Conservation (phyloP, 768 basidiomycete species). For the Pleurotus citrinopileatus region DNA sequence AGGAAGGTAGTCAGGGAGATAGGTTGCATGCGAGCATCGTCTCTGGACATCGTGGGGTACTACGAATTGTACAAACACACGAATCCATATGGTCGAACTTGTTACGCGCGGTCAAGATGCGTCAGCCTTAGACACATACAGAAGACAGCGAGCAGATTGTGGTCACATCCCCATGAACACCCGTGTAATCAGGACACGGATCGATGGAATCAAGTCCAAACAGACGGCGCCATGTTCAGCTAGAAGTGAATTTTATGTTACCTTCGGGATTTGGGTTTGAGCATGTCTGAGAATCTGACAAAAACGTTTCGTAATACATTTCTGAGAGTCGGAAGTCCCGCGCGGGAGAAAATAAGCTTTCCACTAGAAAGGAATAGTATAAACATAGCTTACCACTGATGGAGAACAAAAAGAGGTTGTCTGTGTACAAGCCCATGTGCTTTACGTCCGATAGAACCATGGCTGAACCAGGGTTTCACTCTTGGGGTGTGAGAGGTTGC, state of each 20-base stretch:
- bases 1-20: background rate
- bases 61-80: background rate
- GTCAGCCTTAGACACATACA: too few relatives aligned
- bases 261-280: too few relatives aligned
- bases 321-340: background rate
- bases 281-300: background rate
- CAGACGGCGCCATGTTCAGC: too few relatives aligned
- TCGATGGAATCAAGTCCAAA: too few relatives aligned
- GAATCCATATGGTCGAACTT: background rate
- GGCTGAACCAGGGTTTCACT: background rate
- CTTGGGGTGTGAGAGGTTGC: background rate
- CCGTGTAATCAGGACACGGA: too few relatives aligned
- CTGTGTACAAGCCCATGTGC: conserved; percentile 7
- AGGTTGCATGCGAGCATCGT: background rate
- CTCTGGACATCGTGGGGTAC: background rate
- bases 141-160: background rate
- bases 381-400: conserved; percentile 5
- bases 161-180: too few relatives aligned
- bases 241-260: too few relatives aligned
- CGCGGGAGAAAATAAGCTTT: conserved; percentile 5
- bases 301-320: background rate
- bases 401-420: background rate
- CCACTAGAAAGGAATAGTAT: background rate
- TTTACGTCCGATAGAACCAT: background rate
- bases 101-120: background rate